Percentiles rank a stretch among this genome's conserved stretches.
These are phyloP conservation scores for Leptoxyphium fumago DNA, from an alignment of 2,329 filamentous ascomycete genomes.

Conservation along the genomic window DNA sequence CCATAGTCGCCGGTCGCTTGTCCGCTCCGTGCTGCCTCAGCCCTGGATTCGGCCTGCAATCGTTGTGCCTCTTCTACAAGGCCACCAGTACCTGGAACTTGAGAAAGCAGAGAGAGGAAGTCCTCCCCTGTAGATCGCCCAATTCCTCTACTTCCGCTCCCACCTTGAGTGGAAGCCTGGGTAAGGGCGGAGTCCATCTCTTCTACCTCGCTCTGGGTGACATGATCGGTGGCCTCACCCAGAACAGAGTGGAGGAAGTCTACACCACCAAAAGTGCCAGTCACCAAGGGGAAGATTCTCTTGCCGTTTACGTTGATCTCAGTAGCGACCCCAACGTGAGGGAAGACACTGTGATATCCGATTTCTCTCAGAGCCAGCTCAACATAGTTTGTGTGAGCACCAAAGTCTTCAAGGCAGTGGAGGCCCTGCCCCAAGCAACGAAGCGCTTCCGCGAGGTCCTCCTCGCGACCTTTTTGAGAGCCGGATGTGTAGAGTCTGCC, in stretches of 20 bases:
- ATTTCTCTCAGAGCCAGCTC: conserved; percentile 38
- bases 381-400: conserved; percentile 40
- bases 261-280: conserved; percentile 40
- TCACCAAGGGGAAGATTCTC: conserved; percentile 37
- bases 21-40: conserved; percentile 28
- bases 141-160: neutral
- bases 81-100: conserved; percentile 46
- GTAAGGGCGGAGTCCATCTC: conserved; percentile 31
- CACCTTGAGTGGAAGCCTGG: conserved; percentile 15
- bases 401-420: conserved; percentile 40
- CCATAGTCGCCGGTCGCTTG: conserved; percentile 5
- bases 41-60: conserved; percentile 33
- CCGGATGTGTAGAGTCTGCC: conserved; percentile 33
- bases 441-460: conserved; percentile 34
- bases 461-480: conserved; percentile 26
- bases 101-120: conserved; percentile 67
- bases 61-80: conserved; percentile 32
- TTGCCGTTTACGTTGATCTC: conserved; percentile 32
- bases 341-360: conserved; percentile 36
- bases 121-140: conserved; percentile 54
- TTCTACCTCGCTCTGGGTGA: conserved; percentile 34
- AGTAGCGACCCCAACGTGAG: conserved; percentile 34
- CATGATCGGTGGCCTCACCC: conserved; percentile 35
- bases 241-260: conserved; percentile 29
- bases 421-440: conserved; percentile 37